Base-by-base conservation (phyloP, 306 rosid species). In the Vicia villosa region DNA sequence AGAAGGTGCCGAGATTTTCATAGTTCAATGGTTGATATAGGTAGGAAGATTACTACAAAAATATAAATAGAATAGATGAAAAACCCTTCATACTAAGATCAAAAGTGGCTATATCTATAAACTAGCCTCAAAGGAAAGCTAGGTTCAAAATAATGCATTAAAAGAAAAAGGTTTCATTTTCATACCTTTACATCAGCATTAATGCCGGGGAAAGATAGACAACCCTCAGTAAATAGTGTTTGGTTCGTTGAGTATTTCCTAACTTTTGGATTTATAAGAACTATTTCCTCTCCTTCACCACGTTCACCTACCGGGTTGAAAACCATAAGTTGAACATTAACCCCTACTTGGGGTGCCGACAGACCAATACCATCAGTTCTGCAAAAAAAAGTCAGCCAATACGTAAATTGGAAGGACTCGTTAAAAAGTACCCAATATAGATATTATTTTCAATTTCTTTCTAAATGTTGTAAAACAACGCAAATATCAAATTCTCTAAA, bases 321-420 rank as follows among this genome's bases (percentile, higher is more conserved):
- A 74, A 90, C 98, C 98, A 94, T 90, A 30, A 94, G 96, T 83
- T 79, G 95, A 63, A 88, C 87, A 83, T 88, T 90, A 32, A 94
- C 66, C 72, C 98, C 98, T 9, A 94, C 96, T 86, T 94, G 97
- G 46, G 98, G 98, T 32, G 98, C 96, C 3, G 96, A 85, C 66
- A 94, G 97, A 72, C 98, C 98, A 74, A 94, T 88, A 17, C 98
- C 98, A 70, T 94, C 92, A 45, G 98, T 94, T 81, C 97, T 93
- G 91, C 28, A 56, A 71, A 82, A 74, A 77, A 84, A 80, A n/a
- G n/a, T n/a, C n/a, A n/a, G n/a, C n/a, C n/a, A n/a, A n/a, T n/a
- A n/a, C n/a, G n/a, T n/a, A n/a, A n/a, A n/a, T n/a, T 38, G 22
- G 59, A 82, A 75, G 54, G 52, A 69, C 66, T 73, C 34, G 52